Evolutionary conservation across 2,329 filamentous ascomycete genomes (phyloP).

Genomic region (Canariomyces notabilis): DNA sequence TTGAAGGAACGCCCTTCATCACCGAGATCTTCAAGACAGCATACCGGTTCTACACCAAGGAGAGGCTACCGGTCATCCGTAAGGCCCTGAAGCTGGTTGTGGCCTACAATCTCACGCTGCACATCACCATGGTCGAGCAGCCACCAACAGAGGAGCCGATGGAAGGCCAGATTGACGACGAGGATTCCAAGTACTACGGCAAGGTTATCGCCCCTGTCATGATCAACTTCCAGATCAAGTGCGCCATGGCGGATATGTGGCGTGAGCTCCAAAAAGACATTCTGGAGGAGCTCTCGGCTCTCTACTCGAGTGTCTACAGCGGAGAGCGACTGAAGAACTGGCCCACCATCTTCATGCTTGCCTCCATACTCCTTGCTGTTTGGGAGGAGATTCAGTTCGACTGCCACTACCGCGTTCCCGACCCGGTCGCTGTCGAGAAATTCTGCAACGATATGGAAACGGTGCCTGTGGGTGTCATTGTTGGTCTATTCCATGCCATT

Average conservation of each 20-base stretch:
- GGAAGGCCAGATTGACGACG: conserved; percentile 79
- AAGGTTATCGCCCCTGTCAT: conserved; percentile 92
- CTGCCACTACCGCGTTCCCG: conserved; percentile 89
- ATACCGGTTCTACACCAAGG: conserved; percentile 86
- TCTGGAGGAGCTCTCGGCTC: conserved; percentile 81
- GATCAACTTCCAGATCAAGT: conserved; percentile 99
- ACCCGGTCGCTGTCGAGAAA: conserved; percentile 78
- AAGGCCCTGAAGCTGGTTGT: conserved; percentile 93
- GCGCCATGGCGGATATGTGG: conserved; percentile 96
- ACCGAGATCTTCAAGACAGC: conserved; percentile 95
- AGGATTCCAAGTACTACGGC: conserved; percentile 80
- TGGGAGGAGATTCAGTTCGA: conserved; percentile 99
- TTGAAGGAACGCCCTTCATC: conserved; percentile 90
- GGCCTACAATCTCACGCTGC: conserved; percentile 90
- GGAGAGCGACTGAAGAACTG: conserved; percentile 98
- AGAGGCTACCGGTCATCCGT: conserved; percentile 82
- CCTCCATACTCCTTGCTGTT: conserved; percentile 84
- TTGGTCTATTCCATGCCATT: conserved; percentile 94
- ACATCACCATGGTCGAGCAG: conserved; percentile 91
- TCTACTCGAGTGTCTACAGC: conserved; percentile 97
- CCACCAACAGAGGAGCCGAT: conserved; percentile 73
- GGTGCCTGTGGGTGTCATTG: conserved; percentile 90
- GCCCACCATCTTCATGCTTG: conserved; percentile 97
- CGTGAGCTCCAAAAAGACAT: conserved; percentile 95
- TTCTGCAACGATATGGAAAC: conserved; percentile 98